These are phyloP conservation scores for Zhuliangozyma parablackwelliae DNA, from an alignment of 1,139 yeast genomes.

Conservation along the genomic window DNA sequence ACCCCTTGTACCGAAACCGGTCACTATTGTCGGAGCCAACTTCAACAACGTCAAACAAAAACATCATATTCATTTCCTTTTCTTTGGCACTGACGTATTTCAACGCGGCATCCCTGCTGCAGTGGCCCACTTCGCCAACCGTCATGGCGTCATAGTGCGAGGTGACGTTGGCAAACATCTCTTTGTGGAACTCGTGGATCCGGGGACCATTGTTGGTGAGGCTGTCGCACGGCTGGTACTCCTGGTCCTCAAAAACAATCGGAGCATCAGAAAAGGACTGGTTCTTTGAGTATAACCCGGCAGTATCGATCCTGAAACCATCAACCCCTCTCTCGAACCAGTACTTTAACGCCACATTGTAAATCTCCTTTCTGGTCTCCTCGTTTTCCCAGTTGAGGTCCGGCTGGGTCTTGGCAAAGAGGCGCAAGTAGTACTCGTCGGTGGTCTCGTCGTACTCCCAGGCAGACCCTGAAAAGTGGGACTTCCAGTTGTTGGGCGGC, in stretches of 20 bases:
- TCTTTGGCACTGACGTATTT: constrained; percentile 46
- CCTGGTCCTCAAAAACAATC: constrained; percentile 33
- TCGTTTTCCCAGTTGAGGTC: constrained; percentile 60
- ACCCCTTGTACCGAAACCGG: constrained; percentile 32
- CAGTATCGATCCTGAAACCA: constrained; percentile 57
- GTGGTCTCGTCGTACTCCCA: constrained; percentile 54
- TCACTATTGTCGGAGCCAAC: constrained; percentile 35
- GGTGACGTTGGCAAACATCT: constrained; percentile 42
- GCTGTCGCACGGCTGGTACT: constrained; percentile 34
- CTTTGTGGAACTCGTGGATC: constrained; percentile 55
- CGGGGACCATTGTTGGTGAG: constrained; percentile 45
- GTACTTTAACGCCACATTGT: constrained; percentile 44
- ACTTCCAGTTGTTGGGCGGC: constrained; percentile 56
- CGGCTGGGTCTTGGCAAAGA: constrained; percentile 52
- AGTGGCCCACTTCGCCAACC: constrained; percentile 52
- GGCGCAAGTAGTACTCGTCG: constrained; percentile 48
- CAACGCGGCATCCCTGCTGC: constrained; percentile 38
- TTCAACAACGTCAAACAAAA: constrained; percentile 44
- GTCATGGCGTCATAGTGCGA: constrained; percentile 51
- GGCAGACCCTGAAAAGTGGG: constrained; percentile 50
- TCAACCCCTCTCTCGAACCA: constrained; percentile 57
- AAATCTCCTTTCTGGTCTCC: constrained; percentile 47
- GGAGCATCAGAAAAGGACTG: constrained; percentile 49
- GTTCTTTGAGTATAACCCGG: constrained; percentile 49
- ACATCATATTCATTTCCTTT: constrained; percentile 50